These are phyloP conservation scores for Solanum virginianum DNA, from an alignment of 257 asterid genomes.

Conservation along the genomic window DNA sequence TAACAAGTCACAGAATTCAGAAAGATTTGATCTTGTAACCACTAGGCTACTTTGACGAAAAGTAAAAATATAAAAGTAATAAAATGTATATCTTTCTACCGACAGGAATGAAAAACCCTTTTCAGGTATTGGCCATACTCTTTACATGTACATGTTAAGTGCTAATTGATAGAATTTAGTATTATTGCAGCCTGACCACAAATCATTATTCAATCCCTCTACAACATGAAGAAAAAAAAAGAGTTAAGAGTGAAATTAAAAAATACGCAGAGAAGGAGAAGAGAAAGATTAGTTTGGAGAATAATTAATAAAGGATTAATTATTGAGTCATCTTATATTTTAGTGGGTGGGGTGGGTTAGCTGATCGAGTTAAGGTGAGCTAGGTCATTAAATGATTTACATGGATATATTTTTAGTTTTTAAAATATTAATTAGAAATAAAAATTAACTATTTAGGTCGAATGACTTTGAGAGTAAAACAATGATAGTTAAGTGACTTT, in stretches of 20 bases:
- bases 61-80: neutral
- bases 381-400: too few relatives aligned
- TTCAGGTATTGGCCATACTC: neutral
- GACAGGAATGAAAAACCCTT: neutral
- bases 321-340: too few relatives aligned
- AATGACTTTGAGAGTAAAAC: too few relatives aligned
- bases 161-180: neutral
- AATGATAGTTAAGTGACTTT: too few relatives aligned
- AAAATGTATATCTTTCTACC: neutral
- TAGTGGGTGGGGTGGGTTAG: too few relatives aligned
- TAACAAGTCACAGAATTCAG: neutral
- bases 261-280: too few relatives aligned
- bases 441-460: too few relatives aligned
- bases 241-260: neutral
- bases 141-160: neutral
- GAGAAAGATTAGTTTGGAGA: too few relatives aligned
- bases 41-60: neutral
- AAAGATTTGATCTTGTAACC: neutral
- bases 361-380: accelerated
- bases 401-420: too few relatives aligned
- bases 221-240: neutral
- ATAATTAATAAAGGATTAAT: too few relatives aligned
- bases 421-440: too few relatives aligned
- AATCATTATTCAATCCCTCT: neutral
- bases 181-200: neutral